Conservation (phyloP, 2,329 filamentous ascomycete species). For the Colletotrichum sp. region DNA sequence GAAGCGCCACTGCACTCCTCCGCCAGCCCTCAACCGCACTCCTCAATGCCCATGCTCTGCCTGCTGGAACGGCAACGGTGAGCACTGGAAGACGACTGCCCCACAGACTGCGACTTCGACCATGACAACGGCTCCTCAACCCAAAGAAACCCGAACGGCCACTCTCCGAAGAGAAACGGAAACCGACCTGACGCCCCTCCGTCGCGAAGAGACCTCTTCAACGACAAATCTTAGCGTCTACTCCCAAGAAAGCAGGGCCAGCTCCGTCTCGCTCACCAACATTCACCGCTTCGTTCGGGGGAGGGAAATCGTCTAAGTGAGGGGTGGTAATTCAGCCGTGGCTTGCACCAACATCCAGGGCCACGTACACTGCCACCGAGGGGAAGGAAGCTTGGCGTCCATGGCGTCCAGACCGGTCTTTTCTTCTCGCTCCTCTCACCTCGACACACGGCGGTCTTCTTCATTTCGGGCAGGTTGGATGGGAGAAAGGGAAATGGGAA, state of each 20-base stretch:
- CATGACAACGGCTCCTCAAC: neutral
- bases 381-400: slow-evolving; percentile 3
- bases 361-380: neutral
- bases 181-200: slow-evolving; percentile 11
- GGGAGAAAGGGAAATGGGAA: neutral
- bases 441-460: neutral
- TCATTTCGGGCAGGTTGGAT: slow-evolving; percentile 1
- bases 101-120: neutral
- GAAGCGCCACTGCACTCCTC: slow-evolving; percentile 44
- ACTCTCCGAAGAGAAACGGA: slow-evolving; percentile 8
- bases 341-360: neutral
- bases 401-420: neutral
- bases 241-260: slow-evolving; percentile 7
- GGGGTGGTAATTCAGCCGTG: neutral
- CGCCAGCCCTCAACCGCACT: slow-evolving; percentile 38
- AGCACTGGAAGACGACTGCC: slow-evolving; percentile 18
- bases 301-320: slow-evolving; percentile 15
- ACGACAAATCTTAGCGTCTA: slow-evolving; percentile 4
- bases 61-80: slow-evolving; percentile 30
- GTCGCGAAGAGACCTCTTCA: slow-evolving; percentile 7
- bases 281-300: slow-evolving; percentile 3
- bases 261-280: slow-evolving; percentile 4
- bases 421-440: neutral
- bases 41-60: slow-evolving; percentile 40
- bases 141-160: neutral